Evolutionary conservation across 2,329 filamentous ascomycete species (phyloP).

Genomic region (Pleurostoma richardsiae): DNA sequence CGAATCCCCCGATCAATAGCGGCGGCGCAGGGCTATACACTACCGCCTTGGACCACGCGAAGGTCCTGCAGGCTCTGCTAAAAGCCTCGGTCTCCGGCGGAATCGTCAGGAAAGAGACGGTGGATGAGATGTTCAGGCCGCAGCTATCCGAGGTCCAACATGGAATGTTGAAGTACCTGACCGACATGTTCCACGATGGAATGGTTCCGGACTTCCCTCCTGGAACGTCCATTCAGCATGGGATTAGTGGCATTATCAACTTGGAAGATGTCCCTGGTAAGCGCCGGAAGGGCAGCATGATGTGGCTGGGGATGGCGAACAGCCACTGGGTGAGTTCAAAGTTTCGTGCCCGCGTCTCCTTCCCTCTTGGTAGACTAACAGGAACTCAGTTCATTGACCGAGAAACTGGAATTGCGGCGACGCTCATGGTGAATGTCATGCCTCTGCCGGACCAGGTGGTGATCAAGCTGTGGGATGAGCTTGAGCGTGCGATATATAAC

Average conservation of each 20-base stretch:
- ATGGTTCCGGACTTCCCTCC: constrained; percentile 30
- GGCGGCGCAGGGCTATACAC: constrained; percentile 38
- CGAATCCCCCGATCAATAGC: constrained; percentile 28
- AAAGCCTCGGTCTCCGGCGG: constrained; percentile 9
- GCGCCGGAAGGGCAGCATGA: constrained; percentile 34
- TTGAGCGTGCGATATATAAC: constrained; percentile 32
- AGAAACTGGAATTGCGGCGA: constrained; percentile 30
- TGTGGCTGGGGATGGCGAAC: constrained; percentile 37
- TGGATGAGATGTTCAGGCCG: constrained; percentile 30
- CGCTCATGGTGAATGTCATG: constrained; percentile 30
- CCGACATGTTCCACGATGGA: constrained; percentile 13
- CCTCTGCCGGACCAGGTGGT: constrained; percentile 31
- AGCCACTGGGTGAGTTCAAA: constrained; percentile 31
- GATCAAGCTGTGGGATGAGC: constrained; percentile 27
- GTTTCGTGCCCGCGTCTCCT: neutral
- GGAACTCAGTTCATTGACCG: constrained; percentile 21
- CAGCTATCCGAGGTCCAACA: constrained; percentile 29
- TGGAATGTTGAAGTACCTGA: constrained; percentile 12
- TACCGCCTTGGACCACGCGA: constrained; percentile 32
- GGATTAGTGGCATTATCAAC: constrained; percentile 33
- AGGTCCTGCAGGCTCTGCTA: constrained; percentile 27
- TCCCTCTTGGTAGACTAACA: neutral
- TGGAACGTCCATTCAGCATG: constrained; percentile 26
- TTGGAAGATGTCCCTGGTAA: constrained; percentile 30
- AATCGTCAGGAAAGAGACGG: constrained; percentile 22